Base-by-base conservation (phyloP, 208 protist genomes). In the Vickermania ingenoplastis region DNA sequence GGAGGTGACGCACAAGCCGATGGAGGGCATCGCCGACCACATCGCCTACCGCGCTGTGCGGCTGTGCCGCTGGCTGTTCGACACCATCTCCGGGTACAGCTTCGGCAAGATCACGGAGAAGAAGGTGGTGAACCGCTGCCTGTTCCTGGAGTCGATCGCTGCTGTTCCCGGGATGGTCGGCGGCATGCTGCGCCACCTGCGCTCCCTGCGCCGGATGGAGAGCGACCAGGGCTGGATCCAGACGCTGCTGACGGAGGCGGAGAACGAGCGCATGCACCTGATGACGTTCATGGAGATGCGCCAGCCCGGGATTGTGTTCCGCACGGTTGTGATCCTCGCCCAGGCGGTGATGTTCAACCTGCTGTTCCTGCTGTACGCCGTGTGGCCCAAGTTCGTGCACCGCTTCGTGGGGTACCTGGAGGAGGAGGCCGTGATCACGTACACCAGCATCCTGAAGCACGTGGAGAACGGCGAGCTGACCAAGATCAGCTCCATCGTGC, bases 211-310 rank as follows among this genome's bases (percentile, higher is more conserved):
- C 22, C 56, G 55, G 51, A 69, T 77, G 71, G 13, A 73, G 29
- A 69, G 77, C 57, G 93, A 97, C 65, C 61, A 92, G 63, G 91
- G 89, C 5, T 97, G 89, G 91, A 97, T 97, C 67, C 70, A 92
- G 61, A 89, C 83, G 0, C 77, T 97, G 2, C 71, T 96, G 0
- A 78, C 93, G 51, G 92, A 97, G 62, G 93, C 93, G 11, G 93
- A 97, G 73, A 97, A 97, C 67, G 93, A 97, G 69, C 75, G 93
- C 56, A 97, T 97, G 93, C 93, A 97, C 62, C 65, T 97, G 7
- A 67, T 97, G 48, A 87, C 77, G 11, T 94, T 69, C 51, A 77
- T 94, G 66, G n/a, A 74, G 50, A 29, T 83, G 13, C 71, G 59
- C 21, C 45, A 83, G 28, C 77, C 86, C 13, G 57, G 68, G 24